Conservation (phyloP, 768 basidiomycete genomes). For the Boletus rubescentipes region DNA sequence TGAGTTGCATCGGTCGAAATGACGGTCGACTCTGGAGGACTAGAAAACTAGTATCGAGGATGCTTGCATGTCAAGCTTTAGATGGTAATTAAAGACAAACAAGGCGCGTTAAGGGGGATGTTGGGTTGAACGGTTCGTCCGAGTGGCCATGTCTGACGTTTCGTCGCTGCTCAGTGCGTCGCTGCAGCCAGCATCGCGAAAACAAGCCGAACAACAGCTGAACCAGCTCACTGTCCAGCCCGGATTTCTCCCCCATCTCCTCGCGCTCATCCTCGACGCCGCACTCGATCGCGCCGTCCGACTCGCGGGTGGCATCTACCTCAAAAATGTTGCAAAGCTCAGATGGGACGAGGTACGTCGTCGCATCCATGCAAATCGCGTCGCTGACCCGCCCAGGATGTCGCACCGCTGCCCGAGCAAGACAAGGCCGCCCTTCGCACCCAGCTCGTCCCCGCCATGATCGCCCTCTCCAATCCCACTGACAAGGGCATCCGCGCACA, state of each 20-base stretch:
- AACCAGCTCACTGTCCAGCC: slow-evolving; percentile 62
- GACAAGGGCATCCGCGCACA: slow-evolving; percentile 79
- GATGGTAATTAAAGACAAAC: slow-evolving; percentile 14
- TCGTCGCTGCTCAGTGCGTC: slow-evolving; percentile 71
- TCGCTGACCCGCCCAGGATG: slow-evolving; percentile 50
- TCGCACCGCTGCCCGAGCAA: slow-evolving; percentile 61
- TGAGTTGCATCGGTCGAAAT: no score
- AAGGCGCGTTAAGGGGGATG: not conserved
- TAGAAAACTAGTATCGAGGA: no score
- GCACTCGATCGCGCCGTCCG: slow-evolving; percentile 66
- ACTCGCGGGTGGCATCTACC: slow-evolving; percentile 84
- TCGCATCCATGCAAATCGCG: not conserved
- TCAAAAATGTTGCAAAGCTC: slow-evolving; percentile 87
- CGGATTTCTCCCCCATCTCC: slow-evolving; percentile 78
- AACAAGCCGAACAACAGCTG: slow-evolving; percentile 81
- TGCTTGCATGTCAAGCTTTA: no score
- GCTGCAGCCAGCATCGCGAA: slow-evolving; percentile 64
- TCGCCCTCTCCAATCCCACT: slow-evolving; percentile 68
- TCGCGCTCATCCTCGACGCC: slow-evolving; percentile 72
- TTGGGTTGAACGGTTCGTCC: not conserved
- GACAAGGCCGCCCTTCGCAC: slow-evolving; percentile 75
- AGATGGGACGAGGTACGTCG: slow-evolving; percentile 83
- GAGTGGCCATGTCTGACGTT: slow-evolving; percentile 57
- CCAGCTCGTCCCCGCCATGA: slow-evolving; percentile 90
- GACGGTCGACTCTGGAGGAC: no score